Evolutionary conservation across 257 asterid species (phyloP).

Genomic region (Gardenia jasminoides): DNA sequence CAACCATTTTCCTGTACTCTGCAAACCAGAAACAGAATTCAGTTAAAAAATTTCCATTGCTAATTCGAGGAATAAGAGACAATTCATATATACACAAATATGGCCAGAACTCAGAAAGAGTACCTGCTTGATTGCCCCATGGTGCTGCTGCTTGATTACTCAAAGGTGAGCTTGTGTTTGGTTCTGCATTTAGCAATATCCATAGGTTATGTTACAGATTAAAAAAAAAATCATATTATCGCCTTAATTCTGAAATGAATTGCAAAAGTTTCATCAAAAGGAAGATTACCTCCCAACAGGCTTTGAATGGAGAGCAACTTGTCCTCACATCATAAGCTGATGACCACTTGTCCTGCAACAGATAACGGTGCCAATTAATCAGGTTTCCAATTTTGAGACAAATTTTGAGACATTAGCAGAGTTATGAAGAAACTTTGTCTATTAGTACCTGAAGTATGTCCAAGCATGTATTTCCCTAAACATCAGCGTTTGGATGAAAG

Average conservation of each 20-base stretch:
- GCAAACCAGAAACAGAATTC: slow-evolving; percentile 1
- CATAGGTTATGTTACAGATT: no score
- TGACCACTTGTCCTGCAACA: slow-evolving; percentile 81
- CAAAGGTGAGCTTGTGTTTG: slow-evolving; percentile 88
- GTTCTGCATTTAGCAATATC: slow-evolving; percentile 45
- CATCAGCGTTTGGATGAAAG: slow-evolving; percentile 92
- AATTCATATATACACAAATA: not conserved
- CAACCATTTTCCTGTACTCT: slow-evolving; percentile 48
- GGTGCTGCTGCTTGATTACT: slow-evolving; percentile 84
- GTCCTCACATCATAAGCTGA: slow-evolving; percentile 97
- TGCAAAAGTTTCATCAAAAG: no score
- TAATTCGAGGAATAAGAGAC: not conserved
- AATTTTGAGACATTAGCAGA: not conserved
- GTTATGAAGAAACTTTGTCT: not conserved
- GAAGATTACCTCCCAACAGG: slow-evolving; percentile 76
- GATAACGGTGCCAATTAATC: not conserved
- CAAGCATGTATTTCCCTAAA: slow-evolving; percentile 82
- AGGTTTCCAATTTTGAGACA: not conserved
- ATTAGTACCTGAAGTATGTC: slow-evolving; percentile 78
- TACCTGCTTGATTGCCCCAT: slow-evolving; percentile 92
- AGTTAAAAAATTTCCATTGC: not conserved
- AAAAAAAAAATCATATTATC: not conserved
- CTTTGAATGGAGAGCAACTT: slow-evolving; percentile 87
- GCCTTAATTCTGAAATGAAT: no score
- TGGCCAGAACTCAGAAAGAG: no score